Evolutionary conservation across 768 basidiomycete genomes (phyloP), one percentile per base, ranked within the genome.

Genomic region (Cystobasidium tubakii): DNA sequence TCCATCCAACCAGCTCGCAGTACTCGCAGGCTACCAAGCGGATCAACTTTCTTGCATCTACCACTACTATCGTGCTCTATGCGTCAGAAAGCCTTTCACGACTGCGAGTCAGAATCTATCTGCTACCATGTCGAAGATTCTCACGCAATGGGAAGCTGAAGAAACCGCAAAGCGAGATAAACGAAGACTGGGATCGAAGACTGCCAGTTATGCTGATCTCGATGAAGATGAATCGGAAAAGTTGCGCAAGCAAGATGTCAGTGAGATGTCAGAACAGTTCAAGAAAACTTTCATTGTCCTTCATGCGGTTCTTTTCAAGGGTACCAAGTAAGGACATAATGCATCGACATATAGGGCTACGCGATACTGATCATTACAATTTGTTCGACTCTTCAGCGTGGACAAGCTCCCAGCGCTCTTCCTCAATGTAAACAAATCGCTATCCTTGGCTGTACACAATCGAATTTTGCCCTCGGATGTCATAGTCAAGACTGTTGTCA

Each of bases 1-100:
- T 79, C 87, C 96, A 0, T 95, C 90, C 23, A 95, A 98, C 80
- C 96, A 98, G 81, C 87, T 98, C 23, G 96, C 95, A 2, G 94
- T 97, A 74, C 86, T 97, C 36, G 86, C 92, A 1, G 87, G 89
- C 3, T 94, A 96, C 81, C 85, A 89, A 77, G 85, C 86, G 75
- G 92, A 98, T 81, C 84, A 86, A n/a, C 92, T 95, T 78, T 82
- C 84, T 36, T 88, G 90, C 34, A 83, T 91, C 10, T 85, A 90
- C 65, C 89, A 92, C 81, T 95, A 97, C 81, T 93, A 93, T 80
- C 88, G 92, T 34, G 90, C 95, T 0, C 84, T 98, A 15, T 94
- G 92, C 78, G 90, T 92, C 42, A 85, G 86, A 44, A 86, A 87
- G 73, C 90, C 92, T 0, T 99, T 93, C 81, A 88, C 90, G 65